Base-by-base conservation (phyloP, 805 yeast genomes). In the Barnettozyma populi region DNA sequence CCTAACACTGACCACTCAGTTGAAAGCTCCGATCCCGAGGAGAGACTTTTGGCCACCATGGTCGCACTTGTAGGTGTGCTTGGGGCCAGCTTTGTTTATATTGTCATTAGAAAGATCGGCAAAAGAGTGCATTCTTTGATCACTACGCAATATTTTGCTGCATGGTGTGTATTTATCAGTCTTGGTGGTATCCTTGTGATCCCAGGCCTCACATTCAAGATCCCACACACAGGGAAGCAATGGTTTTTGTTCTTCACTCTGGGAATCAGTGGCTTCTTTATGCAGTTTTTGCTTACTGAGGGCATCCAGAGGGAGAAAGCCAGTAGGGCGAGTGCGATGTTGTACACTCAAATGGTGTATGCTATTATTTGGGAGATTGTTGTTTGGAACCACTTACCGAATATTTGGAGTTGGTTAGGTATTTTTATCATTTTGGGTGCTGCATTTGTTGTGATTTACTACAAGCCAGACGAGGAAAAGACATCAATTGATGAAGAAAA, bases 301-400 rank as follows among this genome's bases (percentile, higher is more conserved):
- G 97, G 96, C 1, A 76, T 90, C 44, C 95, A 88, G 62, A 71
- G 87, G 46, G 96, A 86, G 52, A 75, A 73, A 50, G 95, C 96
- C 0, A 80, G 89, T 4, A 74, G 86, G 48, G 87, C 90, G 0
- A 74, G 90, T 11, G 73, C 86, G 51, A 82, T 88, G 79, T 68
- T 77, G 2, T 90, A 90, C 62, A 74, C 90, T 2, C 87, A 83
- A 59, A 75, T 90, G 73, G 68, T 90, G 2, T 88, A 84, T 67
- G 92, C 96, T 0, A 68, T 88, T 16, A 49, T 85, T 29, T 82
- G 90, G 79, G 97, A 90, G 61, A 68, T 79, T 32, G 39, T 79
- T 1, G 67, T 89, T 25, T 90, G 88, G 82, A 73, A 78, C 51
- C 89, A 84, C 61, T 63, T 80, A 20, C 97, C 97, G 0, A 82